phyloP scores from a whole-genome alignment of 1,284 basidiomycete genomes.

The Entoloma clypeatum region DNA sequence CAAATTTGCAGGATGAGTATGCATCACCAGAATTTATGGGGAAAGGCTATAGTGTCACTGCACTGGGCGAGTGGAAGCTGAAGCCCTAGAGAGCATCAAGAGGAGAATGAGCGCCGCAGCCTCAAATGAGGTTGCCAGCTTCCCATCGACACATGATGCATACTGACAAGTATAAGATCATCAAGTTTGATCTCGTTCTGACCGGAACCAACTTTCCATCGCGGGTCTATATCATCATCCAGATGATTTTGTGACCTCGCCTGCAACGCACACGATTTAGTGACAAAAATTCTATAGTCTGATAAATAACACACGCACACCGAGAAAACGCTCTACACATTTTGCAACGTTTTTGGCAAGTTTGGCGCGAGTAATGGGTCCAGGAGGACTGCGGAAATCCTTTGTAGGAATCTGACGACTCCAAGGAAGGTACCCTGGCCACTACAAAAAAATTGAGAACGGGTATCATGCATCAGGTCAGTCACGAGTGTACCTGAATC shows the following conservation, averaged over 20 bases:
- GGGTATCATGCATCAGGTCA: slow-evolving; percentile 10
- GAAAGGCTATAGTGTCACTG: no score
- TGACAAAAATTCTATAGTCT: slow-evolving; percentile 1
- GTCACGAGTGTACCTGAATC: slow-evolving; percentile 46
- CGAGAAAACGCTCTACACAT: slow-evolving; percentile 55
- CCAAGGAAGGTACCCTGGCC: slow-evolving; percentile 75
- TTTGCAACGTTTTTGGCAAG: slow-evolving; percentile 67
- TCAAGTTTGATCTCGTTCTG: slow-evolving; percentile 51
- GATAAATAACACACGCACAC: slow-evolving; percentile 30
- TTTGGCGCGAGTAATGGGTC: slow-evolving; percentile 64
- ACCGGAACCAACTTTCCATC: slow-evolving; percentile 56
- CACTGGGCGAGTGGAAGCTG: slow-evolving; percentile 2
- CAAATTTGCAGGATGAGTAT: not conserved
- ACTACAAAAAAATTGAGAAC: slow-evolving; percentile 37
- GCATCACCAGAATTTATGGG: not conserved
- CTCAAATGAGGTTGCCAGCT: slow-evolving; percentile 76
- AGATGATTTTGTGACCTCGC: slow-evolving; percentile 44
- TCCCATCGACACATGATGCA: slow-evolving; percentile 76
- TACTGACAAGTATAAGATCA: slow-evolving; percentile 64
- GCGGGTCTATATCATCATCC: slow-evolving; percentile 55
- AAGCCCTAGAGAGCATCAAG: slow-evolving; percentile 6
- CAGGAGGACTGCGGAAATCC: slow-evolving; percentile 70
- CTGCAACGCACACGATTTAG: slow-evolving; percentile 29
- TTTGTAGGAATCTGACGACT: slow-evolving; percentile 74
- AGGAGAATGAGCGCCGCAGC: slow-evolving; percentile 34